Conservation (phyloP, 177 flowering plant genomes). For the Vitis hybrid region DNA sequence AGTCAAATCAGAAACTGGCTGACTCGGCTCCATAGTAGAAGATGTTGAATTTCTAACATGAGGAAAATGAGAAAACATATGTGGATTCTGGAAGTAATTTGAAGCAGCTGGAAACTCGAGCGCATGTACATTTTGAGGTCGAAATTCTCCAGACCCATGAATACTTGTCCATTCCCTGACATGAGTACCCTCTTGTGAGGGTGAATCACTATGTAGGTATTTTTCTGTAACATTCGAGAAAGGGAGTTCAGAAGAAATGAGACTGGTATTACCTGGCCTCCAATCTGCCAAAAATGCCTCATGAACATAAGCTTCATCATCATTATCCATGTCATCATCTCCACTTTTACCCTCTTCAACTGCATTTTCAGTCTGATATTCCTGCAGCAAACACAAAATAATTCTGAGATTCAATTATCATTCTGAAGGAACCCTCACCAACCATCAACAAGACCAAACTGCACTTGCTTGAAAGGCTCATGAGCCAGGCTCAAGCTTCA, state of each 20-base stretch:
- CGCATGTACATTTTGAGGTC: conserved; percentile 10
- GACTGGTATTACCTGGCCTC: conserved; percentile 42
- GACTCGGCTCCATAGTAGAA: conserved; percentile 20
- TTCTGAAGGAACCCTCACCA: not conserved
- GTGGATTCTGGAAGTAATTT: conserved; percentile 17
- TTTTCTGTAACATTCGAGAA: conserved; percentile 15
- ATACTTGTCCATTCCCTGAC: conserved; percentile 16
- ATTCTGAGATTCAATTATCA: conserved; percentile 3
- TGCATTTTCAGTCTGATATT: conserved; percentile 35
- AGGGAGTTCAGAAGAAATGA: conserved; percentile 23
- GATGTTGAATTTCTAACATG: conserved; percentile 22
- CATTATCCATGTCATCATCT: conserved; percentile 50
- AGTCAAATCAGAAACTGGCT: conserved; percentile 20
- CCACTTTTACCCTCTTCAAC: conserved; percentile 43
- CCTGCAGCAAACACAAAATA: conserved; percentile 36
- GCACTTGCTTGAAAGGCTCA: not conserved
- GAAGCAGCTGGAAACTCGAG: conserved; percentile 26
- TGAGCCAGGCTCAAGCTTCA: not conserved
- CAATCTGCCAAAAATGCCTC: conserved; percentile 89
- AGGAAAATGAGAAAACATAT: conserved; percentile 22
- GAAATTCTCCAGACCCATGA: conserved; percentile 23
- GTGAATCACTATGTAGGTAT: conserved; percentile 15
- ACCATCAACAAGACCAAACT: not conserved
- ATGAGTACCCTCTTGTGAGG: conserved; percentile 17
- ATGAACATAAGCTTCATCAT: conserved; percentile 76